A percentile compares a stretch with the other conserved stretches of the same genome.
phyloP scores from a whole-genome alignment of 352 stramenopile species.

The Pythium myriotylum region DNA sequence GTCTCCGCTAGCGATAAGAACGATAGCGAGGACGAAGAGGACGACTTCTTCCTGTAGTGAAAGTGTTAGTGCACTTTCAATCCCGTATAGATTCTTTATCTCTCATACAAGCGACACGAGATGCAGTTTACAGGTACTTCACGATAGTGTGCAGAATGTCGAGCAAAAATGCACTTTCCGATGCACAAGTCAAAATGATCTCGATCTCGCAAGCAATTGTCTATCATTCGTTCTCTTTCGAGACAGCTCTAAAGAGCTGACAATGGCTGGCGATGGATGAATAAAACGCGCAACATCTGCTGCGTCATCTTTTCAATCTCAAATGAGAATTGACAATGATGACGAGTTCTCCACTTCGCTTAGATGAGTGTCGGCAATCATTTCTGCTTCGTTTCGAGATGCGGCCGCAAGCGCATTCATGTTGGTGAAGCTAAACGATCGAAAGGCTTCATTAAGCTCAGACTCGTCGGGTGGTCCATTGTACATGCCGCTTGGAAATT shows the following conservation, averaged over 20 bases:
- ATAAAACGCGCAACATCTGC: not conserved
- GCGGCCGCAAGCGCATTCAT: constrained; percentile 82
- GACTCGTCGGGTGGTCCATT: constrained; percentile 37
- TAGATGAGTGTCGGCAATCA: constrained; percentile 51
- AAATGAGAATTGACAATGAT: constrained; percentile 72
- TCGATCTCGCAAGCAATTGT: too few relatives aligned
- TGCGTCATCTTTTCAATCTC: constrained; percentile 5
- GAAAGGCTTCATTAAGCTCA: constrained; percentile 59
- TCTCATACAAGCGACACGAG: not conserved
- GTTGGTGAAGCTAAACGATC: constrained; percentile 86
- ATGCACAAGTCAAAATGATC: too few relatives aligned
- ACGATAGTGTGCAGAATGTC: too few relatives aligned
- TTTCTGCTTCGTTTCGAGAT: constrained; percentile 70
- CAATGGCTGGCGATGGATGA: too few relatives aligned
- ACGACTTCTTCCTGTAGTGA: constrained; percentile 71
- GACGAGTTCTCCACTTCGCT: constrained; percentile 46
- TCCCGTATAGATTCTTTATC: constrained; percentile 6
- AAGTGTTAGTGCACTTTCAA: constrained; percentile 10
- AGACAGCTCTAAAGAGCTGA: too few relatives aligned
- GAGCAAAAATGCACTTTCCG: too few relatives aligned
- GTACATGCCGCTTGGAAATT: constrained; percentile 77
- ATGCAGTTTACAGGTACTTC: too few relatives aligned
- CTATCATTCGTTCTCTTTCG: too few relatives aligned
- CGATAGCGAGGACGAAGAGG: constrained; percentile 49
- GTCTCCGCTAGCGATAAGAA: constrained; percentile 32